Percentiles rank a stretch among this genome's conserved stretches.
Conservation (phyloP, 2,329 filamentous ascomycete genomes). For the Ophiosphaerella herpotricha region DNA sequence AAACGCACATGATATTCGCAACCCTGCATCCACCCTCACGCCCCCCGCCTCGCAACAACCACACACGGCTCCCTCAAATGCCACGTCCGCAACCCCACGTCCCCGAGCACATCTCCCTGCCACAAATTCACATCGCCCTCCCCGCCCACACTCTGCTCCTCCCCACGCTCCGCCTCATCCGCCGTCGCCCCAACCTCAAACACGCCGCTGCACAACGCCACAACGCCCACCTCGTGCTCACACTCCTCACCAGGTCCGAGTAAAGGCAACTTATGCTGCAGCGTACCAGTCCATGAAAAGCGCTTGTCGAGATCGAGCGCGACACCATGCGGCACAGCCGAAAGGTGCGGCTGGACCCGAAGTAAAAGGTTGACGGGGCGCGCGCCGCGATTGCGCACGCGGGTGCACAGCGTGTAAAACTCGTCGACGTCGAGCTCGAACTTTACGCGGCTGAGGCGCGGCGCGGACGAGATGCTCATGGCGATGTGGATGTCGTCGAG, state of each 20-base stretch:
- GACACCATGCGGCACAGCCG: slow-evolving; percentile 71
- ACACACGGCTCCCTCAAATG: slow-evolving; percentile 52
- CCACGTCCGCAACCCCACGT: slow-evolving; percentile 51
- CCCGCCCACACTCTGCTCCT: slow-evolving; percentile 19
- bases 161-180: slow-evolving; percentile 68
- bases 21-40: background rate
- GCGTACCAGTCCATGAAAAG: slow-evolving; percentile 80
- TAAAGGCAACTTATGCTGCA: slow-evolving; percentile 74
- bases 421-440: slow-evolving; percentile 60
- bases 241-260: slow-evolving; percentile 64
- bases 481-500: slow-evolving; percentile 75
- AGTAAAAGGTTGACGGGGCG: slow-evolving; percentile 72
- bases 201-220: slow-evolving; percentile 75
- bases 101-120: slow-evolving; percentile 36
- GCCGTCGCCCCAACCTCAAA: slow-evolving; percentile 82
- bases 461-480: slow-evolving; percentile 47
- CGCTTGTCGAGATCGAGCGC: slow-evolving; percentile 82
- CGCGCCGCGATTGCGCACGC: slow-evolving; percentile 73
- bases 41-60: slow-evolving; percentile 42
- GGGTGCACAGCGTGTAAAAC: slow-evolving; percentile 73
- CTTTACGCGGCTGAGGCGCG: slow-evolving; percentile 45
- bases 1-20: background rate
- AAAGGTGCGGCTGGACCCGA: slow-evolving; percentile 75
- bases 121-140: slow-evolving; percentile 34
- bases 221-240: slow-evolving; percentile 70